phyloP scores from a whole-genome alignment of 1,284 basidiomycete genomes.

The Cystobasidium sp. region DNA sequence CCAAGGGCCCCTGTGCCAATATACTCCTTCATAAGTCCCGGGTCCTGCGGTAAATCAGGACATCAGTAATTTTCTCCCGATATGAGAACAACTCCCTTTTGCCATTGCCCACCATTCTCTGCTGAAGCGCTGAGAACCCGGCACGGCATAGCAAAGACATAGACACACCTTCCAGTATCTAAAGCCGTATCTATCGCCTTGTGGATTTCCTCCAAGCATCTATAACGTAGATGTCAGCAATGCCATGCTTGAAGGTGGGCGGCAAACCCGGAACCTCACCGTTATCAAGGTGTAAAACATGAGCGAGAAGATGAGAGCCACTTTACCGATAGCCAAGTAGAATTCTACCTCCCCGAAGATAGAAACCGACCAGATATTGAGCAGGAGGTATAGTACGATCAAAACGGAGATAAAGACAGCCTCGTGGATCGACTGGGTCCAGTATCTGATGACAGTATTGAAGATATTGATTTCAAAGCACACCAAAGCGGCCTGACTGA shows the following conservation, averaged over 20 bases:
- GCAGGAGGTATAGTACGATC: conserved; percentile 47
- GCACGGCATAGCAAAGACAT: too few species aligned
- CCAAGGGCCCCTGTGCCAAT: conserved; percentile 38
- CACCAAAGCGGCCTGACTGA: conserved; percentile 49
- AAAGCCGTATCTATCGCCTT: conserved; percentile 42
- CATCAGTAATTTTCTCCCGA: background rate
- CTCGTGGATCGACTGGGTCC: conserved; percentile 46
- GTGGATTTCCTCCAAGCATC: conserved; percentile 43
- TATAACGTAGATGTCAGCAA: too few species aligned
- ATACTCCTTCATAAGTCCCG: conserved; percentile 50
- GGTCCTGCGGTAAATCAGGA: conserved; percentile 51
- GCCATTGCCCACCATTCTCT: too few species aligned
- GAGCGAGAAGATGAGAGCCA: conserved; percentile 54
- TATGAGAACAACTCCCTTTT: too few species aligned
- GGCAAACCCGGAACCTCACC: too few species aligned
- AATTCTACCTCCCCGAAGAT: conserved; percentile 55
- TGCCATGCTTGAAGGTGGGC: too few species aligned
- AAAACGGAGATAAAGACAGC: conserved; percentile 52
- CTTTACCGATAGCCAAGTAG: conserved; percentile 52
- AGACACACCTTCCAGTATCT: conserved; percentile 30
- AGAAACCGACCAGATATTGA: conserved; percentile 51
- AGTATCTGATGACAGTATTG: conserved; percentile 52
- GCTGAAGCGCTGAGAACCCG: too few species aligned
- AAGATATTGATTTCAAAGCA: conserved; percentile 54
- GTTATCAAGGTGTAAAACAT: conserved; percentile 53